A percentile compares a stretch with the other conserved stretches of the same genome.
These are phyloP conservation scores for Chlamydomonas asymmetrica DNA, from an alignment of 139 green algal genomes.

Conservation along the genomic window DNA sequence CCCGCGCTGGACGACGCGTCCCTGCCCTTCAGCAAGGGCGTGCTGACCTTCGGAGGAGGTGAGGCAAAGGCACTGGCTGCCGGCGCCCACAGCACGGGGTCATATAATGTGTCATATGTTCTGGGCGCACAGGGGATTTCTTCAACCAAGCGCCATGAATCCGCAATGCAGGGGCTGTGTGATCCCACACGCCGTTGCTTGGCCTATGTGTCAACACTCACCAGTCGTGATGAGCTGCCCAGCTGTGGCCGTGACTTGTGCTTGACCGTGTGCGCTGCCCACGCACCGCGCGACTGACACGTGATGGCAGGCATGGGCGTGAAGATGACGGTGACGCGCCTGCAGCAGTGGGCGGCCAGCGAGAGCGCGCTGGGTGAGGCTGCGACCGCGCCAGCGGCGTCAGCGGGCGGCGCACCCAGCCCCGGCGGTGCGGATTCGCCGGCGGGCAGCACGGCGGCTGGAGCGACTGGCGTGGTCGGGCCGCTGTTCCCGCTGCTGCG, in stretches of 20 bases:
- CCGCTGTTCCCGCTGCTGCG: conserved; percentile 74
- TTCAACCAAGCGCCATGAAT: no score
- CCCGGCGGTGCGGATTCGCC: not conserved
- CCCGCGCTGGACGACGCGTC: conserved; percentile 50
- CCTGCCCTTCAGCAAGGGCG: conserved; percentile 66
- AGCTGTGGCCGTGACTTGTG: no score
- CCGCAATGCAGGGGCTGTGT: no score
- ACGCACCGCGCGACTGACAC: no score
- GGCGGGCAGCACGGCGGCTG: conserved; percentile 2
- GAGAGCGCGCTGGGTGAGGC: not conserved
- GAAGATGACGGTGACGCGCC: conserved; percentile 68
- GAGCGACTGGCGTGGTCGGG: conserved; percentile 9
- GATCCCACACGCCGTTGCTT: no score
- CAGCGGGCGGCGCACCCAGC: not conserved
- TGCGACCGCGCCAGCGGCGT: not conserved
- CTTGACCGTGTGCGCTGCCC: no score
- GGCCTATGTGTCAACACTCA: no score
- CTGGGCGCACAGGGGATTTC: no score
- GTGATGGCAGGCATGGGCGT: conserved; percentile 76
- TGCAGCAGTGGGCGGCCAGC: conserved; percentile 50
- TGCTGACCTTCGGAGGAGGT: conserved; percentile 70
- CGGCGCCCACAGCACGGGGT: no score
- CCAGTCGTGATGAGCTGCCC: no score
- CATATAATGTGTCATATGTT: no score
- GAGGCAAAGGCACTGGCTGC: no score